Evolutionary conservation across 192 early-diverging fungal species (phyloP).

Genomic region (Allomyces arbusculus): DNA sequence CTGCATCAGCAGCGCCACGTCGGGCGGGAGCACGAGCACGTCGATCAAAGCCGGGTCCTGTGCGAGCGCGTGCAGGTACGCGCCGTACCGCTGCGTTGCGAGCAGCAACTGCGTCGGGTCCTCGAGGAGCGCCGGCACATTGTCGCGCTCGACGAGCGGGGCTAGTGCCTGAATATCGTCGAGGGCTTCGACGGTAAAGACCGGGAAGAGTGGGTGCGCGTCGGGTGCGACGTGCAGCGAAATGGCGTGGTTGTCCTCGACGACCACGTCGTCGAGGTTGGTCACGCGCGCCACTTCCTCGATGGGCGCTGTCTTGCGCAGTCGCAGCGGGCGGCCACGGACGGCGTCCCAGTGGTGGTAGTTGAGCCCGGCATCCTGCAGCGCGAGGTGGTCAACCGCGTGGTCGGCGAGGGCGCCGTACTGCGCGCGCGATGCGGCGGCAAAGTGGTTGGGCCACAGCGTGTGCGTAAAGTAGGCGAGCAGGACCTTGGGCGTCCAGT

Average conservation of each 20-base stretch:
- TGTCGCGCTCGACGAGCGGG: too few relatives aligned
- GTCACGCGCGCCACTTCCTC: not conserved
- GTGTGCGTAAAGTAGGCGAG: not conserved
- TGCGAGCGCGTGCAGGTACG: too few relatives aligned
- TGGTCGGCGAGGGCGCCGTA: not conserved
- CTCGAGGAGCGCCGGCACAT: too few relatives aligned
- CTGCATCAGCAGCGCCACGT: not conserved
- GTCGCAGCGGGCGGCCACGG: not conserved
- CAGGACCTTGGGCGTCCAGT: not conserved
- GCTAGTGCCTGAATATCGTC: too few relatives aligned
- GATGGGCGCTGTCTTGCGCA: not conserved
- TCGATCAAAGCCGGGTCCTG: too few relatives aligned
- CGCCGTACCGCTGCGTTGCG: too few relatives aligned
- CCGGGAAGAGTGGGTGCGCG: too few relatives aligned
- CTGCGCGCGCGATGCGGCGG: not conserved
- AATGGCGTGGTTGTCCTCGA: not conserved
- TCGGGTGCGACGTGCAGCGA: too few relatives aligned
- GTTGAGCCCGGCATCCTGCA: not conserved
- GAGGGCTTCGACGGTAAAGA: too few relatives aligned
- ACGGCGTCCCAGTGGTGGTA: not conserved
- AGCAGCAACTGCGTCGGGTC: too few relatives aligned
- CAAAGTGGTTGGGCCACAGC: not conserved
- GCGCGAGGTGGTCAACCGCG: not conserved
- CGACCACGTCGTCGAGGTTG: not conserved
- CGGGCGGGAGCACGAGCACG: not conserved